Percentiles rank a stretch among this genome's conserved stretches.
phyloP scores from a whole-genome alignment of 208 protist species.

The Crithidia thermophila region DNA sequence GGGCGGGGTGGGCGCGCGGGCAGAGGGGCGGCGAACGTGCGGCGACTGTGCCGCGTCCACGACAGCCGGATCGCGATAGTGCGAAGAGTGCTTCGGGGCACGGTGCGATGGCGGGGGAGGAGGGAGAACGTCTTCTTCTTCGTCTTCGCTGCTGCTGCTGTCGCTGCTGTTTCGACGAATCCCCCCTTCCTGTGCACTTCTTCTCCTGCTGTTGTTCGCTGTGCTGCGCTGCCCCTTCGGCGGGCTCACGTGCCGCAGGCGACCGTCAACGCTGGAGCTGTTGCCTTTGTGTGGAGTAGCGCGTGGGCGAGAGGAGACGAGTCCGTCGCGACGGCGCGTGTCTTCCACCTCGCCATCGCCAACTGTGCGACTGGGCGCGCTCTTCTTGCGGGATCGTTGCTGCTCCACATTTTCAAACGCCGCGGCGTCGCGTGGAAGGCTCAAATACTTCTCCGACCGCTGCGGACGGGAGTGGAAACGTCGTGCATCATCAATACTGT shows the following conservation, averaged over 20 bases:
- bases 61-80: neutral
- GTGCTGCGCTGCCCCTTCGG: neutral
- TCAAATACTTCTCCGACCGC: slow-evolving; percentile 14
- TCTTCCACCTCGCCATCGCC: neutral
- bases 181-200: too few relatives aligned
- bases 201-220: too few relatives aligned
- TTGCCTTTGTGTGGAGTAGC: slow-evolving; percentile 2
- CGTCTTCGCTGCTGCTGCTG: too few relatives aligned
- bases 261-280: neutral
- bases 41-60: neutral
- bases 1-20: neutral
- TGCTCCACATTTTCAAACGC: neutral
- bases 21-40: neutral
- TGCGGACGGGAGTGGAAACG: neutral
- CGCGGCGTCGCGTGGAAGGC: slow-evolving; percentile 4
- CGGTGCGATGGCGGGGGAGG: too few relatives aligned
- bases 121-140: too few relatives aligned
- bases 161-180: too few relatives aligned
- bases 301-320: slow-evolving; percentile 14
- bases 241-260: neutral
- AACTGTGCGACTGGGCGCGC: too few relatives aligned
- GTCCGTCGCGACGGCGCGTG: slow-evolving; percentile 5
- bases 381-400: neutral
- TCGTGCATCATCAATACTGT: neutral
- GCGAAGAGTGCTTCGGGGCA: too few relatives aligned